phyloP scores from a whole-genome alignment of 163 green algal species.

The Coccomyxa subellipsoidea region DNA sequence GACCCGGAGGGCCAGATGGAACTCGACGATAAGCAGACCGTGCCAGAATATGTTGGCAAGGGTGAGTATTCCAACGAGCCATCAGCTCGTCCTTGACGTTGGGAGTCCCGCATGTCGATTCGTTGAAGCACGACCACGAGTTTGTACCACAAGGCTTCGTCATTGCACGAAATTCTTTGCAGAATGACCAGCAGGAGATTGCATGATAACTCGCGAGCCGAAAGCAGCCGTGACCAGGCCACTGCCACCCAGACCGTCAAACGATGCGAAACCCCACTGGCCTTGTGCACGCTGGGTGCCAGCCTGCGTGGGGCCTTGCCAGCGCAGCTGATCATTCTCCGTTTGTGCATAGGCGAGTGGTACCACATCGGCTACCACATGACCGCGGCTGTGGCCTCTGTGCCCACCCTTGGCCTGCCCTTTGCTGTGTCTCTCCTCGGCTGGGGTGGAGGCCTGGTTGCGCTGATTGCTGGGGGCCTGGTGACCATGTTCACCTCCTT shows the following conservation, averaged over 20 bases:
- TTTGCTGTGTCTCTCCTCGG: not conserved
- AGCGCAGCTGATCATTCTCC: not conserved
- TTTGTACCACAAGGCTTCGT: too few species aligned
- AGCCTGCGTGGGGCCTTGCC: too few species aligned
- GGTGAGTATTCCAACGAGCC: not conserved
- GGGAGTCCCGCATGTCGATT: too few species aligned
- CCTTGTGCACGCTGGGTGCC: too few species aligned
- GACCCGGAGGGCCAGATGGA: not conserved
- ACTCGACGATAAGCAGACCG: not conserved
- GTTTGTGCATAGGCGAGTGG: conserved; percentile 1
- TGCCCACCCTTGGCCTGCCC: not conserved
- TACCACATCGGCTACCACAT: conserved; percentile 8
- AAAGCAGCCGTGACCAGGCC: too few species aligned
- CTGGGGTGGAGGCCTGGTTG: not conserved
- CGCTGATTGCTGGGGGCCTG: not conserved
- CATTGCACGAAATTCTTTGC: too few species aligned
- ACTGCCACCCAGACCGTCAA: too few species aligned
- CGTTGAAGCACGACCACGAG: too few species aligned
- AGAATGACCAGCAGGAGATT: too few species aligned
- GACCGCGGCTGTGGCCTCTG: not conserved
- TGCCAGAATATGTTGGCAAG: not conserved
- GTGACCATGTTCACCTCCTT: not conserved
- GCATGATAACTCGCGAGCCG: too few species aligned
- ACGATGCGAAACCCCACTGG: too few species aligned
- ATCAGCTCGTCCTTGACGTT: too few species aligned